These are phyloP conservation scores for Aspergillaceae sp. DNA, from an alignment of 2,329 filamentous ascomycete genomes.

Conservation along the genomic window DNA sequence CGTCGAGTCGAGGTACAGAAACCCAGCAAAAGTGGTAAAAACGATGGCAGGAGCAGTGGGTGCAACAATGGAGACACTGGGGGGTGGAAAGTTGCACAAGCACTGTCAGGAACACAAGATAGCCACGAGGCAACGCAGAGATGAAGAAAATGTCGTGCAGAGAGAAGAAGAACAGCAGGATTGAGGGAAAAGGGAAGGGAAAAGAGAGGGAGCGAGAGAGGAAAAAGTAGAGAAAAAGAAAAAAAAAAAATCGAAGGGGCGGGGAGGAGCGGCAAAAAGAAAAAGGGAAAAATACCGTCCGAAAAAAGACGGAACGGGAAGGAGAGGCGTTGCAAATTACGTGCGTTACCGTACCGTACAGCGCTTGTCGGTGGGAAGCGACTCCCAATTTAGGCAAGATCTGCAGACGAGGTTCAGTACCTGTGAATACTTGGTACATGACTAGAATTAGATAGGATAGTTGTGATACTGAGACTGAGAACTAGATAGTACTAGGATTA, in stretches of 20 bases:
- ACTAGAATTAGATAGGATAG: background rate
- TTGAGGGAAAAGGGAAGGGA: constrained; percentile 9
- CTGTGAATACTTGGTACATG: too few relatives aligned
- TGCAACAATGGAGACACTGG: constrained; percentile 1
- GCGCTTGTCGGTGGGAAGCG: background rate
- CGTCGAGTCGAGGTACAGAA: constrained; percentile 17
- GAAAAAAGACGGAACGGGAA: too few relatives aligned
- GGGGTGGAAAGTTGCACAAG: constrained; percentile 1
- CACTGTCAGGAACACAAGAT: constrained; percentile 8
- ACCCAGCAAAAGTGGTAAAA: constrained; percentile 6
- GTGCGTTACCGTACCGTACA: background rate
- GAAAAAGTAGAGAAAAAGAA: constrained; percentile 8
- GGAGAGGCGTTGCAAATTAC: too few relatives aligned
- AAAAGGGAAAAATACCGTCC: constrained; percentile 6
- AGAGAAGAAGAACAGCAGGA: constrained; percentile 5
- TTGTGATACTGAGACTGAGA: background rate
- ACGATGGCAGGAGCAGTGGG: background rate
- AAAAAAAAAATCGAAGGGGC: constrained; percentile 4
- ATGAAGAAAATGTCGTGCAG: constrained; percentile 6
- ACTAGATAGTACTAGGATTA: too few relatives aligned
- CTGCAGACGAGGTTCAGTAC: background rate
- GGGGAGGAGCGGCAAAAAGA: constrained; percentile 2
- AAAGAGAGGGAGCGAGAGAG: constrained; percentile 8
- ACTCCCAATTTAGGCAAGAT: background rate
- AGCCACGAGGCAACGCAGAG: too few relatives aligned